Percentiles rank a stretch among this genome's conserved stretches.
Evolutionary conservation across 805 yeast species (phyloP).

Genomic region (Candida coquimbonensis): DNA sequence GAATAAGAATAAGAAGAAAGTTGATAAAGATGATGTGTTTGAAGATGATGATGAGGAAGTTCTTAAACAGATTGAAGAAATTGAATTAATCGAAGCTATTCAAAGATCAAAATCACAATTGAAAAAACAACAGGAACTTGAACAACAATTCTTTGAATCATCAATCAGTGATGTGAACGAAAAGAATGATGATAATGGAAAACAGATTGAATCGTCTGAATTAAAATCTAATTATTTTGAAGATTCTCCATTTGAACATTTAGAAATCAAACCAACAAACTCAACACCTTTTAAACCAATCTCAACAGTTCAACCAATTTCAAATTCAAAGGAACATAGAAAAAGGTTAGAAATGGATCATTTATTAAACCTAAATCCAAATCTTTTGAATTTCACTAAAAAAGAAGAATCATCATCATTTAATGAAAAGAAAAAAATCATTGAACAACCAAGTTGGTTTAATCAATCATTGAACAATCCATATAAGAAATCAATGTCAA

Average conservation of each 20-base stretch:
- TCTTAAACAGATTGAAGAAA: slow-evolving; percentile 24
- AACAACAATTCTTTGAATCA: slow-evolving; percentile 13
- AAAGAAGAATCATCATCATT: not conserved
- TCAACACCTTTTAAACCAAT: not conserved
- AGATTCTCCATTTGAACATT: slow-evolving; percentile 19
- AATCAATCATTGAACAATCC: not conserved
- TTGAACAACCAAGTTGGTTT: slow-evolving; percentile 7
- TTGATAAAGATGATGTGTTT: not conserved
- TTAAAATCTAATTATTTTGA: slow-evolving; percentile 18
- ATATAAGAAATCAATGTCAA: not conserved
- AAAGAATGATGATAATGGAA: slow-evolving; percentile 22
- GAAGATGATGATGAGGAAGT: slow-evolving; percentile 20
- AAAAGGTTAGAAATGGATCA: slow-evolving; percentile 18
- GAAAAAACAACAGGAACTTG: slow-evolving; percentile 33
- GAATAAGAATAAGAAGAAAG: slow-evolving; percentile 6
- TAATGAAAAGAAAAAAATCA: not conserved
- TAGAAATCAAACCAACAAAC: not conserved
- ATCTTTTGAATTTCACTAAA: not conserved
- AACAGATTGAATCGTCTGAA: slow-evolving; percentile 20
- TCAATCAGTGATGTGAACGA: slow-evolving; percentile 28
- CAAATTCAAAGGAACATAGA: not conserved
- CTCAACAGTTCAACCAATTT: not conserved
- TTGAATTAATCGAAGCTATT: slow-evolving; percentile 33
- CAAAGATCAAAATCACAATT: slow-evolving; percentile 42
- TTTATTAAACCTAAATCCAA: slow-evolving; percentile 6